phyloP scores from a whole-genome alignment of 441 rosid species.

The Codiaeum variegatum region DNA sequence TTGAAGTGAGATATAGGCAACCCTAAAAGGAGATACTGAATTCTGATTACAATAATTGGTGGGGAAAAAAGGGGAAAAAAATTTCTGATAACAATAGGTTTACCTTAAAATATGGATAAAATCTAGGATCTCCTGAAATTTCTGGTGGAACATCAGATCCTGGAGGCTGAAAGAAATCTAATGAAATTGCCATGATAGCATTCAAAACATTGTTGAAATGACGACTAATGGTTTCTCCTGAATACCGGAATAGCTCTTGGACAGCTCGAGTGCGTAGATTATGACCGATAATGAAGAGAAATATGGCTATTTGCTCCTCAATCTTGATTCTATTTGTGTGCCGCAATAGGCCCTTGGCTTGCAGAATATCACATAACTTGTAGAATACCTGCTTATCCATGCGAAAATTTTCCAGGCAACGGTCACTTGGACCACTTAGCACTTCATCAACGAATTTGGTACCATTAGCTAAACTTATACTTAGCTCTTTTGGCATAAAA shows the following conservation, averaged over 20 bases:
- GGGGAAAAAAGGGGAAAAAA: not conserved
- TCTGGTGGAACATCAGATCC: constrained; percentile 45
- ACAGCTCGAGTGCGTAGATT: constrained; percentile 83
- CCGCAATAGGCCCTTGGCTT: constrained; percentile 68
- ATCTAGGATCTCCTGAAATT: constrained; percentile 44
- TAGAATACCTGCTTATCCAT: constrained; percentile 85
- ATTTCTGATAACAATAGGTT: constrained; percentile 3
- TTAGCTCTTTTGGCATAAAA: constrained; percentile 41
- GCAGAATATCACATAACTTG: constrained; percentile 75
- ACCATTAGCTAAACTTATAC: constrained; percentile 37
- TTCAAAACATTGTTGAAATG: constrained; percentile 90
- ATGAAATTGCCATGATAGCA: constrained; percentile 67
- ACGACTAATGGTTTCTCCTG: constrained; percentile 89
- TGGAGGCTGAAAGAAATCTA: constrained; percentile 63
- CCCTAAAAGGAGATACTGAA: not conserved
- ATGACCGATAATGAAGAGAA: constrained; percentile 79
- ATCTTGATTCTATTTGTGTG: constrained; percentile 87
- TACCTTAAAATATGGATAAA: constrained; percentile 76
- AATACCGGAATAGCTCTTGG: constrained; percentile 66
- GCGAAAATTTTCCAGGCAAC: constrained; percentile 74
- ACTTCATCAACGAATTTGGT: constrained; percentile 78
- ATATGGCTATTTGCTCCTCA: constrained; percentile 86
- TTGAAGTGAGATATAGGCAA: not conserved
- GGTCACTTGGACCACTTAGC: constrained; percentile 55
- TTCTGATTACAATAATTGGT: constrained; percentile 5